Evolutionary conservation across 345 rosid genomes (phyloP), one percentile per base, ranked within the genome.

Genomic region (Eucalyptus victrix): DNA sequence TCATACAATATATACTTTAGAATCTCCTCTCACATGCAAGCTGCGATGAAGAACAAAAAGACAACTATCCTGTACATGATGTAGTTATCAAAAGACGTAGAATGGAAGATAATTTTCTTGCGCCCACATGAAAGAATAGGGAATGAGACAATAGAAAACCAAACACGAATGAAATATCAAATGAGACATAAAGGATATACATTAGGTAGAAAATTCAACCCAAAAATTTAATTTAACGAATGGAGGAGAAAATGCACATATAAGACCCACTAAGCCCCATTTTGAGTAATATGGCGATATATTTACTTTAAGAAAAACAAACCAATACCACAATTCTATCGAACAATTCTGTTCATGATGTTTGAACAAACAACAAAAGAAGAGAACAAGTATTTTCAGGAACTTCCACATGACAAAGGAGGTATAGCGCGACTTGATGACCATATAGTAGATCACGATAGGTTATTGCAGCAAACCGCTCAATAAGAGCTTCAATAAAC

Each of bases 381-480:
- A 28, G 18, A 87, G 53, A 65, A 80, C 19, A 32, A 34, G 42
- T 17, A 69, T 69, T 19, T 69, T 32, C 69, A 90, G 37, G 80
- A 69, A 94, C 88, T 92, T 97, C 98, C 87, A 93, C 95, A 88
- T 88, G 90, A 87, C 92, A 94, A 89, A 96, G 98, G 88, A 97
- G 91, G 92, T 96, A 96, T 19, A 94, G 69, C 24, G 97, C 92
- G 42, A 96, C 94, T 94, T 96, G 99, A 86, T 99, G 94, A 49
- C 99, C 95, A 90, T 92, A 96, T 67, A 91, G 49, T 69, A 91
- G 28, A 94, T 96, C 96, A 87, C 98, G 97, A 91, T 95, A 96
- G 40, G 98, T 96, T 90, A 94, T 93, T 81, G 96, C 96, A 87
- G 95, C 95, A 92, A 94, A 96, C 88, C 96, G 97, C 89, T 96